Evolutionary conservation across 2,329 filamentous ascomycete species (phyloP).

Genomic region (Onygena corvina): DNA sequence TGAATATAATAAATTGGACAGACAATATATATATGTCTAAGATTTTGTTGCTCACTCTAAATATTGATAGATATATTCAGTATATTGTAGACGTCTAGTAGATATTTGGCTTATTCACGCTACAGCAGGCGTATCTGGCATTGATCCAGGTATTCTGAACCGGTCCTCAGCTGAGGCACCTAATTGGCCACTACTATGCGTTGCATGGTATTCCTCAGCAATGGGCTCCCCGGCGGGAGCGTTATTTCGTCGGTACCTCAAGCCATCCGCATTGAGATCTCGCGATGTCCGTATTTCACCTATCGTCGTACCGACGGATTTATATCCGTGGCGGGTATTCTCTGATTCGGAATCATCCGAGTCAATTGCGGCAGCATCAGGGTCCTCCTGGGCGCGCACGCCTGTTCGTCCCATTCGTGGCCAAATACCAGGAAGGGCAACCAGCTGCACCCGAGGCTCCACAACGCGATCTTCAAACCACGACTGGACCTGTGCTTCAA

Average conservation of each 20-base stretch:
- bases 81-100: too few species aligned
- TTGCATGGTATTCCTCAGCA: neutral
- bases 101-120: constrained; percentile 14
- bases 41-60: neutral
- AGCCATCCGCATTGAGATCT: constrained; percentile 22
- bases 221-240: neutral
- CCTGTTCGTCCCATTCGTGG: constrained; percentile 43
- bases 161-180: constrained; percentile 19
- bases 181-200: constrained; percentile 2
- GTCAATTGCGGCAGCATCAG: constrained; percentile 17
- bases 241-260: constrained; percentile 22
- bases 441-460: constrained; percentile 53
- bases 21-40: neutral
- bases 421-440: constrained; percentile 51
- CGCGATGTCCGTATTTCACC: constrained; percentile 16
- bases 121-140: constrained; percentile 23
- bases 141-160: constrained; percentile 31
- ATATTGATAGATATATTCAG: too few species aligned
- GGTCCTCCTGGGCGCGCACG: constrained; percentile 34
- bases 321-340: constrained; percentile 9
- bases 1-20: too few species aligned
- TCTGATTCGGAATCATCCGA: neutral
- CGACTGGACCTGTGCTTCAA: constrained; percentile 51
- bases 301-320: neutral
- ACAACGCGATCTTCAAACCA: constrained; percentile 58